Conservation (phyloP, 805 yeast genomes). For the Wickerhamiella hasegawae region DNA sequence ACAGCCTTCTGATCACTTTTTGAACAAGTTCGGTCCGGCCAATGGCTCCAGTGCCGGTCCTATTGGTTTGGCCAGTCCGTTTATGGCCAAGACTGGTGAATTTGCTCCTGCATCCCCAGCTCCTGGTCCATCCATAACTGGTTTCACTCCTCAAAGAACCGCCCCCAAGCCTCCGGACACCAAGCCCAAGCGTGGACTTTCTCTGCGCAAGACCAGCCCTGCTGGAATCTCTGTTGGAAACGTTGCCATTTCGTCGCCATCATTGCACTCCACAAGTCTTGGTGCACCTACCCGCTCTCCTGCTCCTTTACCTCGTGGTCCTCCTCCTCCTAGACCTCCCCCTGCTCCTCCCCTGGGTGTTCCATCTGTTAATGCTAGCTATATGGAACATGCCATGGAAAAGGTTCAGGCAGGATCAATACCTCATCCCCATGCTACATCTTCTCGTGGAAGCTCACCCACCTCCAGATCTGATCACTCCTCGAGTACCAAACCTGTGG, state of each 20-base stretch:
- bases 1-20: constrained; percentile 12
- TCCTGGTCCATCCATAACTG: neutral
- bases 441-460: neutral
- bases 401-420: neutral
- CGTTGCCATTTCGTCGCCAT: neutral
- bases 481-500: neutral
- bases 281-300: constrained; percentile 2
- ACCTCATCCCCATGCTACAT: neutral
- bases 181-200: neutral
- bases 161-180: neutral
- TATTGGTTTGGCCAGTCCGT: neutral
- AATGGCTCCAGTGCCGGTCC: neutral
- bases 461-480: neutral
- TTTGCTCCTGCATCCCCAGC: neutral
- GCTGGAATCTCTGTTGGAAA: neutral
- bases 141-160: neutral
- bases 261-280: neutral
- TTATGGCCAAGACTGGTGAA: neutral
- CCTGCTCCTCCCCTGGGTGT: constrained; percentile 30
- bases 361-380: constrained; percentile 17
- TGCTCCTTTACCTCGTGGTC: constrained; percentile 12
- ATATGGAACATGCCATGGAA: constrained; percentile 1
- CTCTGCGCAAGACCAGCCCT: too few species aligned
- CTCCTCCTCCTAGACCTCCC: constrained; percentile 26
- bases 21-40: constrained; percentile 12